Conservation (phyloP, 2,329 filamentous ascomycete species). For the Alternaria incomplexa region DNA sequence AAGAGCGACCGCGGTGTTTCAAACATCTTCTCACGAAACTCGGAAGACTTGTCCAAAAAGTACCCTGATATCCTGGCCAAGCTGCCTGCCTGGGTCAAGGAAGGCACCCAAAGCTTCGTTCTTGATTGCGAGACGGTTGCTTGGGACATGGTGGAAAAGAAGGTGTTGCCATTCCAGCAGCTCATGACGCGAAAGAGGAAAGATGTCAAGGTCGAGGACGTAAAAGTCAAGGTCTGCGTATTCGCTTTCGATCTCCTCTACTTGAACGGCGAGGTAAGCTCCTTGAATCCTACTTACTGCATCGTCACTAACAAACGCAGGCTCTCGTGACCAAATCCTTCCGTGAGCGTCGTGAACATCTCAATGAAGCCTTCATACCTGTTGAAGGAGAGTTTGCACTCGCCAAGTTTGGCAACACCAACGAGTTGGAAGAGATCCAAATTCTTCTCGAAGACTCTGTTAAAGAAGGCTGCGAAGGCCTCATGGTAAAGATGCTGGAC, state of each 20-base stretch:
- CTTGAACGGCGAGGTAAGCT: conserved; percentile 77
- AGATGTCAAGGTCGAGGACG: conserved; percentile 92
- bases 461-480: conserved; percentile 92
- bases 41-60: conserved; percentile 95
- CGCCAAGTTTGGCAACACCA: conserved; percentile 84
- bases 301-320: conserved; percentile 41
- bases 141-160: conserved; percentile 94
- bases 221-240: conserved; percentile 95
- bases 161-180: conserved; percentile 95
- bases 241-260: conserved; percentile 96
- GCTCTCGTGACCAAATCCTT: conserved; percentile 85
- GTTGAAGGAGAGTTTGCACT: conserved; percentile 91
- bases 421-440: conserved; percentile 92
- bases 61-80: conserved; percentile 95
- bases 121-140: conserved; percentile 98
- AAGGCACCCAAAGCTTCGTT: conserved; percentile 91
- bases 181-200: conserved; percentile 98
- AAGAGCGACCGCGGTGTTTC: conserved; percentile 76
- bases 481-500: conserved; percentile 99
- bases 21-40: conserved; percentile 96
- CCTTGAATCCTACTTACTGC: background rate
- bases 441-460: conserved; percentile 90
- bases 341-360: conserved; percentile 78
- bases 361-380: conserved; percentile 74
- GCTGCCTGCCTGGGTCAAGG: conserved; percentile 86